phyloP scores from a whole-genome alignment of 768 basidiomycete species.

The Lanmaoa rubissima region DNA sequence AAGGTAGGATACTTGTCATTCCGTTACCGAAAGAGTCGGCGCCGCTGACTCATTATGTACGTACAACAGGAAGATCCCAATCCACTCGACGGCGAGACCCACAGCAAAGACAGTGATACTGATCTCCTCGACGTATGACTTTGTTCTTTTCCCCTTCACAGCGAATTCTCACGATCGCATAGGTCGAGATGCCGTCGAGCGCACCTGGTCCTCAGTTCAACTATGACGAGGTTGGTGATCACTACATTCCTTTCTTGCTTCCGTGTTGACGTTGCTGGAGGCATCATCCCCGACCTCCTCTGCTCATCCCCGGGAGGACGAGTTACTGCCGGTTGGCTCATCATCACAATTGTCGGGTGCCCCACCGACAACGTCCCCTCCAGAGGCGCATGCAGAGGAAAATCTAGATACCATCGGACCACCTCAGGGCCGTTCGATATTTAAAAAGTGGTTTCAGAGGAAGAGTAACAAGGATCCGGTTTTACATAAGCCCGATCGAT shows the following conservation, averaged over 20 bases:
- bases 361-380: too few relatives aligned
- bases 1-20: neutral
- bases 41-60: neutral
- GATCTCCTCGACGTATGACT: neutral
- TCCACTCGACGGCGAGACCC: neutral
- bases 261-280: neutral
- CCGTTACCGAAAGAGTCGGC: neutral
- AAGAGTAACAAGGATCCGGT: neutral
- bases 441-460: too few relatives aligned
- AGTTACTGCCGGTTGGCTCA: neutral
- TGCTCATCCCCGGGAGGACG: neutral
- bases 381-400: too few relatives aligned
- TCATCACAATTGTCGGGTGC: too few relatives aligned
- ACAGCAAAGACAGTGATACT: neutral
- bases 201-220: neutral
- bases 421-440: too few relatives aligned
- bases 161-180: neutral
- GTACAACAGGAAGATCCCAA: neutral
- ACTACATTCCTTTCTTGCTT: neutral
- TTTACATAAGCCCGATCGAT: neutral
- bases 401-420: too few relatives aligned
- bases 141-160: neutral
- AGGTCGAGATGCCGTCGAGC: neutral
- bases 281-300: neutral
- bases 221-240: neutral